Conservation (phyloP, 352 stramenopile genomes). For the Phytophthora syringae region DNA sequence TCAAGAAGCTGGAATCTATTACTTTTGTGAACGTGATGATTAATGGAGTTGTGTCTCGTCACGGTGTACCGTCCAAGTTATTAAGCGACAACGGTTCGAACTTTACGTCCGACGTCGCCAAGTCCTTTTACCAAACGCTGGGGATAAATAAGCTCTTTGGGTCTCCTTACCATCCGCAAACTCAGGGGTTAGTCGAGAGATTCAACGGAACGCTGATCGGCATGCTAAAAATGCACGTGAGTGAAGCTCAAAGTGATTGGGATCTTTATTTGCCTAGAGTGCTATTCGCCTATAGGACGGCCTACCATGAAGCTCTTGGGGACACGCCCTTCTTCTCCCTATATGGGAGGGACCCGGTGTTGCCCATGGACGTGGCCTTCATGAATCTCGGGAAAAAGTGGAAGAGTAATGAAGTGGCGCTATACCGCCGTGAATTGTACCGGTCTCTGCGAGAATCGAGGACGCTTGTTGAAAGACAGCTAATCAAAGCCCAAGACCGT, state of each 20-base stretch:
- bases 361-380: slow-evolving; percentile 6
- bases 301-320: slow-evolving; percentile 8
- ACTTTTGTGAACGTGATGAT: background rate
- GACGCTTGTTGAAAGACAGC: slow-evolving; percentile 2
- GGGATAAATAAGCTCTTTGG: background rate
- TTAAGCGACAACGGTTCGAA: background rate
- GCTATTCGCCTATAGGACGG: slow-evolving; percentile 14
- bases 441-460: slow-evolving; percentile 1
- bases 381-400: slow-evolving; percentile 10
- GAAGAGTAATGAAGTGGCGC: slow-evolving; percentile 11
- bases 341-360: no score
- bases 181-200: background rate
- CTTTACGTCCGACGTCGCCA: background rate
- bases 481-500: slow-evolving; percentile 6
- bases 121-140: background rate
- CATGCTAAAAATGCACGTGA: slow-evolving; percentile 7
- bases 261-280: slow-evolving; percentile 7
- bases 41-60: background rate
- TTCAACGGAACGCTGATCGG: slow-evolving; percentile 13
- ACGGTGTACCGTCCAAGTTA: background rate
- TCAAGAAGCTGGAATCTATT: background rate
- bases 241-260: slow-evolving; percentile 7
- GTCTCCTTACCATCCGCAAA: background rate
- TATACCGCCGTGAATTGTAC: background rate
- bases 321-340: slow-evolving; percentile 17